Evolutionary conservation across 2,329 filamentous ascomycete species (phyloP).

Genomic region (Zasmidium citrigriseum): DNA sequence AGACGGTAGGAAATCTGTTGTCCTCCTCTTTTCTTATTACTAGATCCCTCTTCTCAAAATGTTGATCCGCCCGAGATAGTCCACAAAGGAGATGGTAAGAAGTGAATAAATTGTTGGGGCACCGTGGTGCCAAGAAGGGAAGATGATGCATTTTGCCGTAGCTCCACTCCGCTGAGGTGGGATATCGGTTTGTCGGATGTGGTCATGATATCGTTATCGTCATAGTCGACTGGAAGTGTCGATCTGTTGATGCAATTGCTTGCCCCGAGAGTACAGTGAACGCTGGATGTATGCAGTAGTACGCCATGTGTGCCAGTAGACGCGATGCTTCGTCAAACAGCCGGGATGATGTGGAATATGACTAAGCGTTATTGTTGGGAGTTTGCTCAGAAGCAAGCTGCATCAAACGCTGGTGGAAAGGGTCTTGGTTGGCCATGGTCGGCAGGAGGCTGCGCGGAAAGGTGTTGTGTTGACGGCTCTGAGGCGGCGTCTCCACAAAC

Average conservation of each 20-base stretch:
- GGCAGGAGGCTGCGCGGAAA: constrained; percentile 46
- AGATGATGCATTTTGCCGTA: constrained; percentile 20
- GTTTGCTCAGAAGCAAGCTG: constrained; percentile 29
- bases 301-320: constrained; percentile 8
- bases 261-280: constrained; percentile 18
- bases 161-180: constrained; percentile 12
- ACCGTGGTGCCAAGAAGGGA: constrained; percentile 16
- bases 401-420: constrained; percentile 34
- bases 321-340: constrained; percentile 3
- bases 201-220: constrained; percentile 27
- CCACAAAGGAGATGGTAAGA: neutral
- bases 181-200: constrained; percentile 15
- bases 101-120: neutral
- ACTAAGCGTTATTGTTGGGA: constrained; percentile 10
- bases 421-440: constrained; percentile 28
- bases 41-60: neutral
- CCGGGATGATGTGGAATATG: neutral
- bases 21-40: neutral
- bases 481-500: constrained; percentile 42
- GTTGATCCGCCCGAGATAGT: neutral
- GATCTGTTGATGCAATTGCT: constrained; percentile 18
- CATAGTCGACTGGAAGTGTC: constrained; percentile 20
- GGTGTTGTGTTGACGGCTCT: constrained; percentile 42
- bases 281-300: constrained; percentile 15
- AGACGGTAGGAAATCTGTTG: neutral